Conservation (phyloP, 768 basidiomycete species). For the Boletus coccyginus region DNA sequence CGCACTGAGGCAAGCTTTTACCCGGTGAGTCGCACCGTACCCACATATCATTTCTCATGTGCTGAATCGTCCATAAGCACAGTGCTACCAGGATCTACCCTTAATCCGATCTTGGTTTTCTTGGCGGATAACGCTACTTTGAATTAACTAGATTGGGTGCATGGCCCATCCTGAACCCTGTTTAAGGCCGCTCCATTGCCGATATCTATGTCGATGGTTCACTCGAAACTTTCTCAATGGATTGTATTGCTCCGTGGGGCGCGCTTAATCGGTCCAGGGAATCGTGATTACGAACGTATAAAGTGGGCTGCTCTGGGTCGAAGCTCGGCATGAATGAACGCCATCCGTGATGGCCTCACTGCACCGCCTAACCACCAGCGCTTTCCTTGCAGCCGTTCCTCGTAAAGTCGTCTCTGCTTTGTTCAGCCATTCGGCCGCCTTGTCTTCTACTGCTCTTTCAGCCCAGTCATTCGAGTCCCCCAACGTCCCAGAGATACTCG, state of each 20-base stretch:
- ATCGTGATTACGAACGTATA: constrained; percentile 14
- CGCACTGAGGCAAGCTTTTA: not conserved
- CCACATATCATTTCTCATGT: not conserved
- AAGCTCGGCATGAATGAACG: not conserved
- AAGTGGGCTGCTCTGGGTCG: constrained; percentile 1
- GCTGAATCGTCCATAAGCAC: not conserved
- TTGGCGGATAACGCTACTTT: constrained; percentile 8
- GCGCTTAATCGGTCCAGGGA: not conserved
- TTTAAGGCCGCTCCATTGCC: constrained; percentile 24
- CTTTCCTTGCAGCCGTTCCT: constrained; percentile 6
- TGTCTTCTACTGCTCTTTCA: constrained; percentile 7
- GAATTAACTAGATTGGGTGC: not conserved
- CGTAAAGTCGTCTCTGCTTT: constrained; percentile 10
- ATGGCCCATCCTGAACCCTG: not conserved
- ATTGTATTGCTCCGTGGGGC: not conserved
- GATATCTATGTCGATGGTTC: constrained; percentile 1
- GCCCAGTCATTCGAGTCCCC: constrained; percentile 2
- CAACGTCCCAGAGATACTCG: constrained; percentile 38
- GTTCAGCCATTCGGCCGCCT: constrained; percentile 14
- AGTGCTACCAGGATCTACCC: not conserved
- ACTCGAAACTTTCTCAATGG: not conserved
- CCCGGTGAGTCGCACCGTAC: not conserved
- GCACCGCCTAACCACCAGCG: constrained; percentile 3
- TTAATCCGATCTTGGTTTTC: constrained; percentile 4
- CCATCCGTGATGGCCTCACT: constrained; percentile 16